A percentile compares a stretch with the other conserved stretches of the same genome.
Evolutionary conservation across 352 stramenopile species (phyloP).

Genomic region (Phytophthora pisi): DNA sequence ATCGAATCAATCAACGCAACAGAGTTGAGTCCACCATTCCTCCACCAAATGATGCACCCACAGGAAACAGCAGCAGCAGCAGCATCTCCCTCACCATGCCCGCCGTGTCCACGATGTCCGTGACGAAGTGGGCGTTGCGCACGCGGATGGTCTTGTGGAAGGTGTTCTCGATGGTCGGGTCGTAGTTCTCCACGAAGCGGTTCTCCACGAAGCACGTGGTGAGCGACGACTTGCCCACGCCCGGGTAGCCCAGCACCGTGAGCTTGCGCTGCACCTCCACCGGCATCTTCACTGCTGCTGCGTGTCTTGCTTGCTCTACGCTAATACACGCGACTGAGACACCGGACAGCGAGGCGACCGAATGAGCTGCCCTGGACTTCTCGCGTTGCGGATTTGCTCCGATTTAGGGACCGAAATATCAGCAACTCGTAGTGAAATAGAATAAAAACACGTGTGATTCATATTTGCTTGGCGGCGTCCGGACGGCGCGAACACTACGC

Average conservation of each 20-base stretch:
- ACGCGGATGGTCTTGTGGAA: conserved; percentile 97
- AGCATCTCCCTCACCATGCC: conserved; percentile 79
- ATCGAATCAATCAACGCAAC: not conserved
- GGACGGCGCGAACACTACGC: not conserved
- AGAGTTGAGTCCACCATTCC: no score
- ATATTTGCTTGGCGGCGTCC: conserved; percentile 3
- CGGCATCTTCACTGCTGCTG: conserved; percentile 50
- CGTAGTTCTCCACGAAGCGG: conserved; percentile 92
- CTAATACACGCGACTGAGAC: not conserved
- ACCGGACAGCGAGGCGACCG: conserved; percentile 10
- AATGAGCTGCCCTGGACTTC: conserved; percentile 1
- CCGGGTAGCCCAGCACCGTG: conserved; percentile 94
- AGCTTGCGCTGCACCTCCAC: conserved; percentile 96
- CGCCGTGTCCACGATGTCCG: conserved; percentile 97
- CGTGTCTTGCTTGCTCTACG: not conserved
- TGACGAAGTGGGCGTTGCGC: conserved; percentile 96
- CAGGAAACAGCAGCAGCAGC: not conserved
- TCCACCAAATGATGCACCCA: conserved; percentile 9
- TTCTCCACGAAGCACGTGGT: conserved; percentile 96
- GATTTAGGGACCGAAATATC: not conserved
- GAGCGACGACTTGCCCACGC: conserved; percentile 95
- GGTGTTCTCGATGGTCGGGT: conserved; percentile 97
- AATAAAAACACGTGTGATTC: not conserved
- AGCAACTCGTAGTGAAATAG: not conserved
- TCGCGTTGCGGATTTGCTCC: conserved; percentile 3